phyloP scores from a whole-genome alignment of 2,329 filamentous ascomycete genomes.

The Venturia effusa region DNA sequence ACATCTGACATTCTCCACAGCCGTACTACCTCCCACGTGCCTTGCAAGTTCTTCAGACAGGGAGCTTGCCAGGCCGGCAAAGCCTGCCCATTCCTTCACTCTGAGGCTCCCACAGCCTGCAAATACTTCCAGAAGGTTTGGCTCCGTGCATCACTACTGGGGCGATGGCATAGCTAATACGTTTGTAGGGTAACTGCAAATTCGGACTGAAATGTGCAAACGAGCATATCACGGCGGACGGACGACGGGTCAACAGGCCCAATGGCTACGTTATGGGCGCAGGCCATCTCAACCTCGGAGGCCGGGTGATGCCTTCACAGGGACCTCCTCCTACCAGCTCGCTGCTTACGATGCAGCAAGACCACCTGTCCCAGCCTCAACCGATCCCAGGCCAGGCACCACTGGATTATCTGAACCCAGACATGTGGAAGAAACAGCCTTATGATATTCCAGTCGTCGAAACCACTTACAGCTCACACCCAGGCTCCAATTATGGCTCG shows the following conservation, averaged over 20 bases:
- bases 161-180: neutral
- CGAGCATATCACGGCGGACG: conserved; percentile 89
- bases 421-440: conserved; percentile 25
- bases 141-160: neutral
- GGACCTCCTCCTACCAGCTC: conserved; percentile 59
- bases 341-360: conserved; percentile 50
- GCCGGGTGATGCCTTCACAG: conserved; percentile 54
- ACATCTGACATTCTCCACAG: conserved; percentile 12
- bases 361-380: conserved; percentile 29
- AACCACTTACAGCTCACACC: conserved; percentile 46
- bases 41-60: conserved; percentile 98
- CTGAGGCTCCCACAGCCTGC: conserved; percentile 75
- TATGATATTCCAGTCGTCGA: conserved; percentile 46
- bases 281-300: conserved; percentile 51
- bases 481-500: conserved; percentile 65
- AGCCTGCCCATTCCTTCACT: conserved; percentile 93
- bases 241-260: conserved; percentile 76
- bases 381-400: conserved; percentile 1
- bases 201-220: conserved; percentile 97
- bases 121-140: conserved; percentile 96
- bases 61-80: conserved; percentile 92
- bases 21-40: conserved; percentile 63
- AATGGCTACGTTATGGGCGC: conserved; percentile 36
- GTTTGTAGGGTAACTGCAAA: conserved; percentile 82
- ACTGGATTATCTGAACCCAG: conserved; percentile 7